These are phyloP conservation scores for Hordeum marinum DNA, from an alignment of 176 grass and related monocot genomes.

Conservation along the genomic window DNA sequence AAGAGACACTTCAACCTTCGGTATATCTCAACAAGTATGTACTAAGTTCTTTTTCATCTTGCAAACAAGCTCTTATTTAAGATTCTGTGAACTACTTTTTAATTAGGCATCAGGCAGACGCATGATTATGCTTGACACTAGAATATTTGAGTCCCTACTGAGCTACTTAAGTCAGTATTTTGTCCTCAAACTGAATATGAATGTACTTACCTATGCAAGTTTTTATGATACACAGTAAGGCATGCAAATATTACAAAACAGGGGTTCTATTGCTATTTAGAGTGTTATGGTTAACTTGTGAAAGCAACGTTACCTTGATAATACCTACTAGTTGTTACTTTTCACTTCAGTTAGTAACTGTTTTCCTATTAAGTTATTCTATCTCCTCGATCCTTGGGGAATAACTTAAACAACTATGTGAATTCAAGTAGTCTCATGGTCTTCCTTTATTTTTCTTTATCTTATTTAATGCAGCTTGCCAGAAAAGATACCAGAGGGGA, in stretches of 20 bases:
- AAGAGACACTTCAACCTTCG: conserved; percentile 90
- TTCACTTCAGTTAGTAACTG: not conserved
- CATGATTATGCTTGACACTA: not conserved
- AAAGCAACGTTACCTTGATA: not conserved
- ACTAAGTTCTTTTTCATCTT: conserved; percentile 20
- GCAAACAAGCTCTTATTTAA: not conserved
- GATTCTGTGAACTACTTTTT: not conserved
- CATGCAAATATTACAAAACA: not conserved
- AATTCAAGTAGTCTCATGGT: not conserved
- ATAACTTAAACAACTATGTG: not conserved
- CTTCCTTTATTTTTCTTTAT: not conserved
- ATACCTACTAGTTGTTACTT: not conserved
- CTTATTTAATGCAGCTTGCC: conserved; percentile 67
- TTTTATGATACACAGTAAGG: not conserved
- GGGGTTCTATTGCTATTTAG: not conserved
- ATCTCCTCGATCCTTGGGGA: not conserved
- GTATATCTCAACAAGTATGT: conserved; percentile 97
- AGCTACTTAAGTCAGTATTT: not conserved
- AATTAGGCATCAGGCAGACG: not conserved
- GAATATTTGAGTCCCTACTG: not conserved
- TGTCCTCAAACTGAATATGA: not conserved
- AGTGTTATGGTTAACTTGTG: not conserved
- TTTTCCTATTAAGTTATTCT: conserved; percentile 2
- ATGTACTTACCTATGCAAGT: not conserved
- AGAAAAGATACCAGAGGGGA: conserved; percentile 72